phyloP scores from a whole-genome alignment of 2,329 filamentous ascomycete species.

The Epichloe uncinata region DNA sequence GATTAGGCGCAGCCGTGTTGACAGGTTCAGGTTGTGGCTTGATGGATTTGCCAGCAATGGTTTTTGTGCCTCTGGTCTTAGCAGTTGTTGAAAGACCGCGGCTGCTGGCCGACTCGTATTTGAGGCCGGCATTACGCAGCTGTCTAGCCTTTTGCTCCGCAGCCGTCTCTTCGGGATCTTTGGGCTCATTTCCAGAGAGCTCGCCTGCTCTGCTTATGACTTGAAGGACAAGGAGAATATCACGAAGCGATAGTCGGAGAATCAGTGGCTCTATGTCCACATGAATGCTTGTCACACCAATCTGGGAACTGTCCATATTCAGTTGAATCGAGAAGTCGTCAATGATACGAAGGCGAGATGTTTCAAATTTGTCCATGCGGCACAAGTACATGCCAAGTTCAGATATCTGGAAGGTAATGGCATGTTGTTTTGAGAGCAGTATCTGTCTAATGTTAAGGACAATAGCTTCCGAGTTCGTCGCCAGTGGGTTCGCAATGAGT shows the following conservation, averaged over 20 bases:
- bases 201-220: slow-evolving; percentile 86
- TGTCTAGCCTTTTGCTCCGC: slow-evolving; percentile 45
- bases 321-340: slow-evolving; percentile 92
- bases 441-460: slow-evolving; percentile 91
- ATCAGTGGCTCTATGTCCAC: slow-evolving; percentile 86
- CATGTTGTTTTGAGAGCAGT: slow-evolving; percentile 84
- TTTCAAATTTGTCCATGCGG: slow-evolving; percentile 95
- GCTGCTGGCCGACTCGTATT: slow-evolving; percentile 43
- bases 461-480: slow-evolving; percentile 84
- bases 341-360: slow-evolving; percentile 75
- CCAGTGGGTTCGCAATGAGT: slow-evolving; percentile 86
- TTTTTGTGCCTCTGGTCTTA: slow-evolving; percentile 27
- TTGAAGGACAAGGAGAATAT: slow-evolving; percentile 88
- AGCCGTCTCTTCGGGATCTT: slow-evolving; percentile 20
- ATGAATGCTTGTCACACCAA: slow-evolving; percentile 62
- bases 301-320: slow-evolving; percentile 60
- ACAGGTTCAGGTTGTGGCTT: slow-evolving; percentile 10
- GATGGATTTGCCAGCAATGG: slow-evolving; percentile 18
- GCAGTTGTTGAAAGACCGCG: slow-evolving; percentile 39
- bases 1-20: slow-evolving; percentile 11
- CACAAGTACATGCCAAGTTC: slow-evolving; percentile 97
- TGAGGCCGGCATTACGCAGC: slow-evolving; percentile 34
- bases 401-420: slow-evolving; percentile 82
- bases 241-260: slow-evolving; percentile 75
- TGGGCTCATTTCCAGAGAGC: slow-evolving; percentile 55